Base-by-base conservation (phyloP, 352 stramenopile genomes). In the Phytopythium kandeliae region DNA sequence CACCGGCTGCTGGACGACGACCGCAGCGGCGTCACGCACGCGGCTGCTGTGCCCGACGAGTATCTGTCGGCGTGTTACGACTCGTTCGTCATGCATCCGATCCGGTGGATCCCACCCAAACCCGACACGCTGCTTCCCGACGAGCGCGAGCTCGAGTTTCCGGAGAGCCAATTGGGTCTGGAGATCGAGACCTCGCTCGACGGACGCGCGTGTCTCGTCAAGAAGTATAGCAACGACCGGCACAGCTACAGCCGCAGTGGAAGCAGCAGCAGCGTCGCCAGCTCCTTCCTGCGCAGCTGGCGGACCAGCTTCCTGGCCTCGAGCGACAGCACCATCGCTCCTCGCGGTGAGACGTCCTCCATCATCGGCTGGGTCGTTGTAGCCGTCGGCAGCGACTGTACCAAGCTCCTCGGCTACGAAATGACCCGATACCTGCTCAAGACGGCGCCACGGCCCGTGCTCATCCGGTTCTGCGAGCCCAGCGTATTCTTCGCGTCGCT, bases 121-220 rank as follows among this genome's bases (percentile, higher is more conserved):
- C 55, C 62, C 1, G 25, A 40, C 4, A 53, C 66, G 37, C 31
- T 86, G 30, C 58, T 79, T 16, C 51, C 54, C 2, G 69, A 87
- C 41, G 80, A 92, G 54, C 38, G 87, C 31, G 81, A 89, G 57
- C 63, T 92, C 25, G 74, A 71, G 48, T 92, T 92, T 48, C 65
- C 55, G 0, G 66, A 85, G 11, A 48, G 60, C 5, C 60, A 69
- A 16, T 51, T 92, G 10, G 81, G 81, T 0, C 51, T 92, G 2
- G 74, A 86, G 26, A 92, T 92, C 43, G 81, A 92, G 65, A 92
- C 81, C 28, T 86, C 74, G 12, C 76, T 89, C 47, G 81, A 92
- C 51, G 70, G 69, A 4, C 81, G 70, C 19, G 72, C 72, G 30
- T 86, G 78, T 24, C 51, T 87, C 33, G 78, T 89, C 22, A 88